Evolutionary conservation across 2,329 filamentous ascomycete genomes (phyloP), one percentile per base, ranked within the genome.

Genomic region (Alternaria gaisen): DNA sequence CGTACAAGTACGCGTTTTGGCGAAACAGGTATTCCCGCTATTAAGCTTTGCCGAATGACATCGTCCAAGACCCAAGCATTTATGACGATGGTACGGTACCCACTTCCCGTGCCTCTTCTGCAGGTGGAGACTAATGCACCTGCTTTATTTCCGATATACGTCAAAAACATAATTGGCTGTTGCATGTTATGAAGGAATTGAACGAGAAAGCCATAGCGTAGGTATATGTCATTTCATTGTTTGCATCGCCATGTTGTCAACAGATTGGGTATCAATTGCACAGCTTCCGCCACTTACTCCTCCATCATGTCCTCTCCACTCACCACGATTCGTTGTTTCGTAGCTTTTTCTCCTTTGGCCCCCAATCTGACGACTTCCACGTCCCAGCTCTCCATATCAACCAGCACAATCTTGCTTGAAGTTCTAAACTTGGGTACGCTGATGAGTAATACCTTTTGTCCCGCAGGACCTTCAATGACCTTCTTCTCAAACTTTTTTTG

Each of bases 371-470:
- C 83, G 50, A 86, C 83, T 67, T 93, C 90, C 1, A 91, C 89
- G 47, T 94, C 91, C 61, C 97, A 79, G 1, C 91, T 96, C 79
- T 98, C 94, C 46, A 88, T 83, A 80, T 99, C 94, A 11, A 99
- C 82, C 53, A 99, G 73, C 1, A 97, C 88, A 22, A 99, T 72
- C 80, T 97, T 89, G 18, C 90, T 90, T 0, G 91, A 93, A 65
- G 90, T 84, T 1, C 86, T 84, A 75, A 98, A 99, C 22, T 86
- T 90, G 0, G 96, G 96, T 40, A 99, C 86, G 0, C 92, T 85
- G n/a, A 99, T 82, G 4, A 98, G 81, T 42, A 93, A 85, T 9
- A 97, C 91, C 18, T 81, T 80, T 77, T 97, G 90, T 1, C 88
- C 90, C 1, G 88, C 83, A 0, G 85, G 83, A 0, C 90, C 81